Percentiles rank a stretch among this genome's conserved stretches.
Evolutionary conservation across 768 basidiomycete genomes (phyloP).

Genomic region (Leucosporidium scottii): DNA sequence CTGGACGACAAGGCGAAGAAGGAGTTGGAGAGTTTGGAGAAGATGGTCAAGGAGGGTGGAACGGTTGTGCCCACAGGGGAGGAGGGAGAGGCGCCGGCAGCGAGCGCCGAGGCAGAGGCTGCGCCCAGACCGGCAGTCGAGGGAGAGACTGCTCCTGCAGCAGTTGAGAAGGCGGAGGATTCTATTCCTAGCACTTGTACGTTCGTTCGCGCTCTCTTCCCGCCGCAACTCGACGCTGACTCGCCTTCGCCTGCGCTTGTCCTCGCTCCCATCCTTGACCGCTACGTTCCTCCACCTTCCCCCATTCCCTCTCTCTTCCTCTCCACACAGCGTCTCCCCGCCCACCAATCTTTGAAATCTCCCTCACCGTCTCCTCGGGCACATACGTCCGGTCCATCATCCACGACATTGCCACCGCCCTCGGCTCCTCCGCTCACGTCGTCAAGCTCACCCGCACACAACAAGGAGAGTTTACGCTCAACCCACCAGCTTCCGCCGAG

Average conservation of each 20-base stretch:
- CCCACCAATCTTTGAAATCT: conserved; percentile 74
- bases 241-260: too few species aligned
- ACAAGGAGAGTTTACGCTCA: conserved; percentile 63
- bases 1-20: conserved; percentile 62
- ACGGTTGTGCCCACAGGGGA: conserved; percentile 10
- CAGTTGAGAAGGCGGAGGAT: background rate
- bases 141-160: too few species aligned
- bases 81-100: background rate
- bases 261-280: too few species aligned
- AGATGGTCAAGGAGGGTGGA: conserved; percentile 37
- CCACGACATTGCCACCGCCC: conserved; percentile 76
- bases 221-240: too few species aligned
- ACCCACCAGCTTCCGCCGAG: conserved; percentile 41
- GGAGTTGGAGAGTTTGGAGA: conserved; percentile 59
- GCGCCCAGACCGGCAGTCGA: too few species aligned
- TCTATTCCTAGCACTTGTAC: too few species aligned
- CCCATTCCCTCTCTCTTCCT: background rate
- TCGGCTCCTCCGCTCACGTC: conserved; percentile 87
- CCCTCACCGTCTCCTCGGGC: conserved; percentile 90
- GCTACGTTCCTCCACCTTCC: too few species aligned
- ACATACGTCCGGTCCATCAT: conserved; percentile 95
- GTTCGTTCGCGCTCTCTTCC: too few species aligned
- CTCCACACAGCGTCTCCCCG: background rate
- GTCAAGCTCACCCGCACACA: conserved; percentile 81
- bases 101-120: too few species aligned